Evolutionary conservation across 495 filamentous ascomycete genomes (phyloP), one percentile per base, ranked within the genome.

Genomic region (Cryomyces minteri): DNA sequence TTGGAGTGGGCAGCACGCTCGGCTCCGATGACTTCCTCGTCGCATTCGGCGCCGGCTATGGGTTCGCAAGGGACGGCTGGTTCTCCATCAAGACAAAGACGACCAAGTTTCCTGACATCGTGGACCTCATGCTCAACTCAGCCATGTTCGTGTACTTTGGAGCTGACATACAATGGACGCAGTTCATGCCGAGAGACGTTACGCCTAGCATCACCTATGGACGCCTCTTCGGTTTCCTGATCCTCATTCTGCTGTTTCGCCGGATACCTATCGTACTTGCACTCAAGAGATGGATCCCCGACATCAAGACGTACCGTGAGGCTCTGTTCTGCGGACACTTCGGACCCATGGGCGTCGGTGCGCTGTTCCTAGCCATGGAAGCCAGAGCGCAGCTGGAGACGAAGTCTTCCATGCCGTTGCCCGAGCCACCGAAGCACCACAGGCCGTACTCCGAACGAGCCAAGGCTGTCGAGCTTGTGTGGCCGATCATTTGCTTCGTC

Each of bases 261-360:
- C 57, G 69, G 12, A 59, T 73, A 6, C 69, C 69, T 1, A 59
- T 69, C 50, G 59, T 71, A 4, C 51, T 66, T 29, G 53, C 58
- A 5, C 48, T 67, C 41, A 62, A 71, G 44, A 52, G 46, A 5
- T 61, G 56, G 45, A 64, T 64, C 36, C 67, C 59, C 6, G 65
- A 66, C 38, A 58, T 73, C 44, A 47, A 56, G 4, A 69, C 69
- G 0, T 62, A 56, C 42, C 54, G 57, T 10, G 69, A 73, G 51
- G 69, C 67, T 0, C 55, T 73, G 5, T 73, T 71, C 54, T 60
- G 56, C 45, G 69, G 69, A 0, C 69, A 71, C 51, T 71, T 73
- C 48, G 67, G 67, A 1, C 67, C 67, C 36, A 73, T 73, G 64
- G 69, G 69, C 30, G 56, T 71, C 1, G 69, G 69, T 1, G 69